Evolutionary conservation across 2,329 filamentous ascomycete species (phyloP), one percentile per base, ranked within the genome.

Genomic region (Aspergillus pseudoglaucus): DNA sequence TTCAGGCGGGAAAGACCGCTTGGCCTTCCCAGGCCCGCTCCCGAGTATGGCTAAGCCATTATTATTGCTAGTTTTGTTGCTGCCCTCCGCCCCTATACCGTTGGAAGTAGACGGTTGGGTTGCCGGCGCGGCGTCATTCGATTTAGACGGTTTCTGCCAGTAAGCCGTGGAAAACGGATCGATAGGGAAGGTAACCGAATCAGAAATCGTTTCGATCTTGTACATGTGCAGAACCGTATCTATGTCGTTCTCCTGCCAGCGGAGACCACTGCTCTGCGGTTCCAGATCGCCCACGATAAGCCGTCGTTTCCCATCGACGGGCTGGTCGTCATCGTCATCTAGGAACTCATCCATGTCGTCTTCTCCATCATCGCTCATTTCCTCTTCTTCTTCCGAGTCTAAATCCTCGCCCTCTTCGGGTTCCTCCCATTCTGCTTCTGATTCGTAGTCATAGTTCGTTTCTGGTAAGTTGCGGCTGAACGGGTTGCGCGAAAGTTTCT

Each of bases 291-390:
- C 82, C 27, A 74, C 80, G 59, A 79, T 72, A 6, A 78, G 66
- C 70, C 84, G 67, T 64, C 79, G 72, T 74, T 80, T 78, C 65
- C 75, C 54, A 69, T 74, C 63, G 68, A 71, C 50, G 71, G 79
- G 60, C 6, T 66, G 59, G 67, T 93, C 88, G 46, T 94, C 88
- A 5, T 88, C 88, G 58, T 94, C 88, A 57, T 95, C 90, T 1
- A 96, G 75, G 61, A 96, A 96, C 15, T 83, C 90, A 3, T 89
- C 88, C 83, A 95, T 86, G 50, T 94, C 90, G 53, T 88, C 86
- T 14, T 88, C 86, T n/a, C 82, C 85, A 9, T 81, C 81, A 4
- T 80, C 76, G 47, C 76, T 80, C 46, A 76, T 75, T 8, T 78
- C 73, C 5, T 85, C 82, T 47, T 85, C 82, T 25, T 80, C 81